phyloP scores from a whole-genome alignment of 139 green algal species.

The Tetraselmis chui region DNA sequence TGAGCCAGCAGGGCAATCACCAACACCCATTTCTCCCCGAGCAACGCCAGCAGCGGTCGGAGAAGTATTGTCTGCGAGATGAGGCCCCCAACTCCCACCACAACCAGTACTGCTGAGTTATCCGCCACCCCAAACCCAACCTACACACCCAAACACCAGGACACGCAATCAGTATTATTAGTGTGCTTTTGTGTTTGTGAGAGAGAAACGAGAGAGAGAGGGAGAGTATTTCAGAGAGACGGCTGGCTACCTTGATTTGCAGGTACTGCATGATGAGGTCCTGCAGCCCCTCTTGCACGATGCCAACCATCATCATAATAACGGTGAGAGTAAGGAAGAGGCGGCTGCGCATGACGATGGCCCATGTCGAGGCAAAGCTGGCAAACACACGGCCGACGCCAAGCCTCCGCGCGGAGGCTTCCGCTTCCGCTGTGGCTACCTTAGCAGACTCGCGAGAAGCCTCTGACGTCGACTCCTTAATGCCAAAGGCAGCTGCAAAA shows the following conservation, averaged over 20 bases:
- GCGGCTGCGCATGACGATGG: slow-evolving; percentile 40
- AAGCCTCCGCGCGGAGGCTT: slow-evolving; percentile 4
- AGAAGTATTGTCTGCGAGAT: slow-evolving; percentile 60
- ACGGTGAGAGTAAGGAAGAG: slow-evolving; percentile 47
- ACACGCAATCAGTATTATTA: too few relatives aligned
- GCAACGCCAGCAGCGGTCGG: slow-evolving; percentile 30
- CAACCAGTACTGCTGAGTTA: slow-evolving; percentile 40
- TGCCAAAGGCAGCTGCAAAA: slow-evolving; percentile 35
- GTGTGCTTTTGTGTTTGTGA: too few relatives aligned
- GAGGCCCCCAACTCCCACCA: slow-evolving; percentile 50
- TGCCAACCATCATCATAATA: slow-evolving; percentile 39
- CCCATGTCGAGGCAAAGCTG: slow-evolving; percentile 6
- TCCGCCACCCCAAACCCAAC: background rate
- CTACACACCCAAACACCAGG: too few relatives aligned
- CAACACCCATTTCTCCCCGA: slow-evolving; percentile 53
- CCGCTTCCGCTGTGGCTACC: too few relatives aligned
- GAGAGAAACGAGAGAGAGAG: slow-evolving; percentile 13
- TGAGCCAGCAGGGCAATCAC: slow-evolving; percentile 18
- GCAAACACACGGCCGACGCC: slow-evolving; percentile 18
- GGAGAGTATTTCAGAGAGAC: background rate
- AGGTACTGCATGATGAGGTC: slow-evolving; percentile 77
- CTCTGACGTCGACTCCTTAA: slow-evolving; percentile 5
- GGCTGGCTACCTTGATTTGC: slow-evolving; percentile 50
- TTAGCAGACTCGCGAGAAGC: background rate
- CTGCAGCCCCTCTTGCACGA: slow-evolving; percentile 42